phyloP scores from a whole-genome alignment of 2,329 filamentous ascomycete genomes.

The Pseudocercospora fuligena region DNA sequence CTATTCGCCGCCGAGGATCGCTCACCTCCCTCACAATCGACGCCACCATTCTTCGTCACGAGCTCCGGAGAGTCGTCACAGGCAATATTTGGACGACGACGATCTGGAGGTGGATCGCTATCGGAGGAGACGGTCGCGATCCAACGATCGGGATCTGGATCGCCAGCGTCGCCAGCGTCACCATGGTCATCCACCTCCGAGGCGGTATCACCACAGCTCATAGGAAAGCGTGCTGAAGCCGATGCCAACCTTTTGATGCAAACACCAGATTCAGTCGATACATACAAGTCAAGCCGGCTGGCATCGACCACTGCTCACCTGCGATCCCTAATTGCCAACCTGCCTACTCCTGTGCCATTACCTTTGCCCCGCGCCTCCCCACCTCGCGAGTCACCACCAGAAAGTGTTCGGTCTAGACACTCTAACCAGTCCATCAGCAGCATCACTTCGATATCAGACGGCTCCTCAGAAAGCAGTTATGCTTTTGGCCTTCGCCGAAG shows the following conservation, averaged over 20 bases:
- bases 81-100: slow-evolving; percentile 30
- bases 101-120: slow-evolving; percentile 30
- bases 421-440: slow-evolving; percentile 17
- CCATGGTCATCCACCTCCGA: slow-evolving; percentile 37
- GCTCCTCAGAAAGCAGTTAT: slow-evolving; percentile 36
- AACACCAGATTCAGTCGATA: slow-evolving; percentile 21
- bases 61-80: slow-evolving; percentile 27
- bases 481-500: slow-evolving; percentile 31
- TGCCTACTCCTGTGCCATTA: slow-evolving; percentile 12
- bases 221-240: slow-evolving; percentile 40
- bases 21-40: slow-evolving; percentile 29
- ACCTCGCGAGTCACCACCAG: slow-evolving; percentile 13
- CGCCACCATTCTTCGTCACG: slow-evolving; percentile 32
- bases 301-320: slow-evolving; percentile 24
- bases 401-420: slow-evolving; percentile 22
- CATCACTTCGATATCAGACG: slow-evolving; percentile 23
- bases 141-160: slow-evolving; percentile 36
- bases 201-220: slow-evolving; percentile 41
- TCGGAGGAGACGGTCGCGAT: slow-evolving; percentile 24
- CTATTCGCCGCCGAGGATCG: slow-evolving; percentile 34
- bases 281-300: slow-evolving; percentile 22
- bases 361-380: neutral
- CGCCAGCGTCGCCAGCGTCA: slow-evolving; percentile 37
- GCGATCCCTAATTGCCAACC: slow-evolving; percentile 17
- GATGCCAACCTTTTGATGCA: slow-evolving; percentile 37